Percentiles rank a stretch among this genome's conserved stretches.
phyloP scores from a whole-genome alignment of 2,329 filamentous ascomycete species.

The Venturiaceae sp. region DNA sequence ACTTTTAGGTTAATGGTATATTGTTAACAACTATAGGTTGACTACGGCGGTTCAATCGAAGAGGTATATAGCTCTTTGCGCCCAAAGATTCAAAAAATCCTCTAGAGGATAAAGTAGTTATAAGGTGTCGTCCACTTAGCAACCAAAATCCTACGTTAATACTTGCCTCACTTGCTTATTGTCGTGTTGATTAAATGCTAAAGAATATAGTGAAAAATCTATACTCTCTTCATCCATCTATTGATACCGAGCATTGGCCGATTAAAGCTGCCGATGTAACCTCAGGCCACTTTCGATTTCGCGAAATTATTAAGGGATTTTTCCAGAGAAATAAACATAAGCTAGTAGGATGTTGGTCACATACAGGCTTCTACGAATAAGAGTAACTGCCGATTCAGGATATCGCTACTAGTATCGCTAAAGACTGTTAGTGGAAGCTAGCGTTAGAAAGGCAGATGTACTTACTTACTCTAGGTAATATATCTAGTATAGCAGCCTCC shows the following conservation, averaged over 20 bases:
- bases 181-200: conserved; percentile 2
- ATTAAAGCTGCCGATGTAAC: neutral
- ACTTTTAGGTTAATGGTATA: conserved; percentile 2
- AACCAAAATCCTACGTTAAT: conserved; percentile 2
- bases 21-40: conserved; percentile 3
- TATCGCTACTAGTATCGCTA: conserved; percentile 1
- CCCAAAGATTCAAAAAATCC: neutral
- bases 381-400: neutral
- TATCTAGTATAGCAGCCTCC: conserved; percentile 5
- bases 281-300: neutral
- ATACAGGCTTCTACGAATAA: conserved; percentile 3
- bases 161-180: neutral
- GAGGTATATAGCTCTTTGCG: neutral
- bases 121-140: neutral
- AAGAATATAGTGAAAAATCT: conserved; percentile 6
- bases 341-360: conserved; percentile 5
- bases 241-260: conserved; percentile 4
- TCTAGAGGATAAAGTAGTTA: conserved; percentile 1
- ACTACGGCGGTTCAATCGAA: neutral
- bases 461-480: neutral
- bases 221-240: conserved; percentile 5
- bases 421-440: conserved; percentile 3
- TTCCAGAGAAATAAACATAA: conserved; percentile 4
- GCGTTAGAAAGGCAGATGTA: neutral
- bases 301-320: conserved; percentile 4